phyloP scores from a whole-genome alignment of 176 grass and related monocot genomes.

The Hsuehochloa calcarea region DNA sequence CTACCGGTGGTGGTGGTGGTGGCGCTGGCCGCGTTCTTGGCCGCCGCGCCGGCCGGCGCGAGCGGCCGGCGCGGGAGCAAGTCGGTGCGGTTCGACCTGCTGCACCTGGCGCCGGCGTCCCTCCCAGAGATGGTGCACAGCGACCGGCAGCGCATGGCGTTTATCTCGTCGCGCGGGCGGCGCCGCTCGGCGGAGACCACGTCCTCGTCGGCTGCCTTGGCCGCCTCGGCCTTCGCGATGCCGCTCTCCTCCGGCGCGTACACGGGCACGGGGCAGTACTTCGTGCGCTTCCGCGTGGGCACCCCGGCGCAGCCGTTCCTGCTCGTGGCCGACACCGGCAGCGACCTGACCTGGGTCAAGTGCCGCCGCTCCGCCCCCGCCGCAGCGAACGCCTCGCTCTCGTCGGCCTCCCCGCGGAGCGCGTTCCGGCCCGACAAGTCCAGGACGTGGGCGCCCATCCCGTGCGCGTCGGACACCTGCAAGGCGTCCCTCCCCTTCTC shows the following conservation, averaged over 20 bases:
- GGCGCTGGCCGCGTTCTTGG: not conserved
- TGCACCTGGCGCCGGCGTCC: not conserved
- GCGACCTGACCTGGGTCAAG: slow-evolving; percentile 98
- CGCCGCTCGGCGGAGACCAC: slow-evolving; percentile 32
- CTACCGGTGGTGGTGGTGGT: not conserved
- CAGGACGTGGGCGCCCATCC: slow-evolving; percentile 49
- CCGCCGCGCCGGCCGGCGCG: not conserved
- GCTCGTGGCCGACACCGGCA: slow-evolving; percentile 87
- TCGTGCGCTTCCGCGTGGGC: slow-evolving; percentile 80
- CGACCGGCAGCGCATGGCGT: slow-evolving; percentile 31
- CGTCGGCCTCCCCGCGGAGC: not conserved
- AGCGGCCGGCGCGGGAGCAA: slow-evolving; percentile 9
- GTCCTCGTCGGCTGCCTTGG: not conserved
- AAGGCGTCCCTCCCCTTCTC: slow-evolving; percentile 58
- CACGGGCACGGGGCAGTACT: slow-evolving; percentile 73
- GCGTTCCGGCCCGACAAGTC: slow-evolving; percentile 47
- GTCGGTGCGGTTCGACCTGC: slow-evolving; percentile 31
- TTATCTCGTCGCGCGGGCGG: slow-evolving; percentile 29
- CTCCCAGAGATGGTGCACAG: slow-evolving; percentile 1
- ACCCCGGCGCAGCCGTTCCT: slow-evolving; percentile 81
- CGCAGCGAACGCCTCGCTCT: not conserved
- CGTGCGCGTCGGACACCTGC: slow-evolving; percentile 67
- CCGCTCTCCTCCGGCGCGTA: slow-evolving; percentile 76
- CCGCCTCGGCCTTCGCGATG: slow-evolving; percentile 55
- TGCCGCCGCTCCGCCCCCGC: slow-evolving; percentile 29